A percentile compares a stretch with the other conserved stretches of the same genome.
These are phyloP conservation scores for Misopates orontium DNA, from an alignment of 257 asterid genomes.

Conservation along the genomic window DNA sequence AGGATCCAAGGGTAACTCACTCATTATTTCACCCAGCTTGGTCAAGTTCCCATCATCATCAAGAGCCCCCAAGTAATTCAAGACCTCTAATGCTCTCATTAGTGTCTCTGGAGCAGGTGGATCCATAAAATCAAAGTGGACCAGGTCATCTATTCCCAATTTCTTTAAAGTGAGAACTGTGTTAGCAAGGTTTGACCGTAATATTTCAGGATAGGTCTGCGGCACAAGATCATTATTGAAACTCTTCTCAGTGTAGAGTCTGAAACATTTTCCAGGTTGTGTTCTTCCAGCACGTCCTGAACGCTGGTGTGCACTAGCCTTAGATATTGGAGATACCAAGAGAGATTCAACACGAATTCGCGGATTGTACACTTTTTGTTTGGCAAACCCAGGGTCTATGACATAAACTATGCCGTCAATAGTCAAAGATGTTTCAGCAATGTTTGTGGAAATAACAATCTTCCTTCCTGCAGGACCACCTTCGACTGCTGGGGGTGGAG, in stretches of 20 bases:
- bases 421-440: constrained; percentile 95
- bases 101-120: constrained; percentile 99
- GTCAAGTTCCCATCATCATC: constrained; percentile 96
- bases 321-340: constrained; percentile 96
- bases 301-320: constrained; percentile 98
- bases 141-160: constrained; percentile 87
- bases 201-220: constrained; percentile 91
- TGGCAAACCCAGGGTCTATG: constrained; percentile 94
- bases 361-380: constrained; percentile 92
- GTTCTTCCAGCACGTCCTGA: constrained; percentile 99
- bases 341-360: constrained; percentile 91
- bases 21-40: constrained; percentile 87
- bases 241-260: constrained; percentile 91
- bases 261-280: constrained; percentile 94
- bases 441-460: constrained; percentile 91
- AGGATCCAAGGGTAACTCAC: constrained; percentile 94
- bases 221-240: constrained; percentile 88
- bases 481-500: constrained; percentile 86
- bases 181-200: constrained; percentile 88
- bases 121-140: constrained; percentile 98
- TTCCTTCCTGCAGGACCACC: constrained; percentile 97
- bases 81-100: constrained; percentile 91
- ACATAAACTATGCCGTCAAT: constrained; percentile 98
- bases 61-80: constrained; percentile 91
- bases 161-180: constrained; percentile 91